These are phyloP conservation scores for Puccinia coronata DNA, from an alignment of 1,284 basidiomycete species.

Conservation along the genomic window DNA sequence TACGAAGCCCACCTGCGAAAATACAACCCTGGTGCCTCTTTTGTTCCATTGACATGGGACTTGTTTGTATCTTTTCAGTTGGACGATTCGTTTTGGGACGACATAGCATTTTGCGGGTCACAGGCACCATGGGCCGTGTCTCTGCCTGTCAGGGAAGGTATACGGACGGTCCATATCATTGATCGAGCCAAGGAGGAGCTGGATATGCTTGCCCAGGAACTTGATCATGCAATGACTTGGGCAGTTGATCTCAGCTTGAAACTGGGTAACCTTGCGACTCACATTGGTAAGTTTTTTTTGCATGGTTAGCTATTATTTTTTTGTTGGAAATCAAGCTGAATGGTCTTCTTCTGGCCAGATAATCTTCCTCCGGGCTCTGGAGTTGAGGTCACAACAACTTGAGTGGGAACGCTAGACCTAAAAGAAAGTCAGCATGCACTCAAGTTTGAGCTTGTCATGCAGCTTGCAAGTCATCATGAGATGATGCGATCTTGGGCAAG, in stretches of 20 bases:
- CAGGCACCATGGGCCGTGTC: not conserved
- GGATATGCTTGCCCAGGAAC: not conserved
- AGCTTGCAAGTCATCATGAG: not conserved
- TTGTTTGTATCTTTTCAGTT: not conserved
- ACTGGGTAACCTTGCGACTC: not conserved
- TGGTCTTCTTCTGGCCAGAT: not conserved
- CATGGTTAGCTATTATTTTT: not conserved
- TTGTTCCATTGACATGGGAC: not conserved
- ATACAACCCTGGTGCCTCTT: not conserved
- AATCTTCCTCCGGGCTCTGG: not conserved
- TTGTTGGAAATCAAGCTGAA: too few relatives aligned
- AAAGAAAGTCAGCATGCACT: not conserved
- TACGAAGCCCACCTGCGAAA: not conserved
- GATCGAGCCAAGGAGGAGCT: not conserved
- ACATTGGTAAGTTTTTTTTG: not conserved
- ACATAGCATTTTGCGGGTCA: not conserved
- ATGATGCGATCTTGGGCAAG: conserved; percentile 3
- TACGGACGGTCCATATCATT: not conserved
- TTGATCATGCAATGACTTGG: not conserved
- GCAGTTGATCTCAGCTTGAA: not conserved
- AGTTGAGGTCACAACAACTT: too few relatives aligned
- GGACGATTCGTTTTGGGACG: not conserved
- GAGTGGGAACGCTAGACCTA: not conserved
- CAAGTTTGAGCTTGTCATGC: not conserved
- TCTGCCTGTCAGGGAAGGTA: not conserved